These are phyloP conservation scores for Peltaster fructicola DNA, from an alignment of 2,329 filamentous ascomycete genomes.

Conservation along the genomic window DNA sequence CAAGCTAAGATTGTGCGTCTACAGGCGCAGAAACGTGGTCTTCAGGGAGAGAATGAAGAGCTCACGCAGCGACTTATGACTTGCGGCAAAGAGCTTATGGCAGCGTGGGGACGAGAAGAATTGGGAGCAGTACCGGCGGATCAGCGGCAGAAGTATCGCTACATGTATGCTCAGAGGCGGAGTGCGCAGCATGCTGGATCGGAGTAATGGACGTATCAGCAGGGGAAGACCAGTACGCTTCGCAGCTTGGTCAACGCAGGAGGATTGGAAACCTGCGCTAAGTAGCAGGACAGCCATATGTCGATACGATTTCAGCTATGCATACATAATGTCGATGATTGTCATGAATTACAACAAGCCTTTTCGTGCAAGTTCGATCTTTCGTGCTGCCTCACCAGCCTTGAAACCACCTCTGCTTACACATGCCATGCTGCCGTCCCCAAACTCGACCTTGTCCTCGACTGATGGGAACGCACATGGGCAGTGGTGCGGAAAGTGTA, in stretches of 20 bases:
- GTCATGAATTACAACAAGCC: conserved; percentile 41
- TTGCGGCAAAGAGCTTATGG: conserved; percentile 40
- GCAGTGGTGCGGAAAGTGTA: conserved; percentile 92
- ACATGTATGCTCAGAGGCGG: conserved; percentile 11
- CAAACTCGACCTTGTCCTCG: conserved; percentile 51
- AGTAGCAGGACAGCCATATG: no score
- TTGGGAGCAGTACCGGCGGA: conserved; percentile 14
- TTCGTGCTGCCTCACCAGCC: conserved; percentile 51
- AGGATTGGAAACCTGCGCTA: conserved; percentile 1
- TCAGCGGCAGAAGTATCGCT: conserved; percentile 18
- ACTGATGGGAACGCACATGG: conserved; percentile 62
- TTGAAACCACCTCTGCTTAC: conserved; percentile 60
- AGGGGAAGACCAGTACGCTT: background rate
- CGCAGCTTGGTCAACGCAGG: background rate
- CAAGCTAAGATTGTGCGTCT: conserved; percentile 6
- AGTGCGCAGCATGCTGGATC: background rate
- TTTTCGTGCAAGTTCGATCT: conserved; percentile 66
- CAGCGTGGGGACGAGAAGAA: conserved; percentile 58
- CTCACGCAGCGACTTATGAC: conserved; percentile 15
- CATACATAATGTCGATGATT: background rate
- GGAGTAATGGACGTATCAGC: background rate
- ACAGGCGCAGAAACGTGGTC: conserved; percentile 10
- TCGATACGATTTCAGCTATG: conserved; percentile 1
- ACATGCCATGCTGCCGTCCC: conserved; percentile 56
- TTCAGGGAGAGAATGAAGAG: conserved; percentile 8